These are phyloP conservation scores for Raphanus raphanistrum DNA, from an alignment of 345 rosid species.

Conservation along the genomic window DNA sequence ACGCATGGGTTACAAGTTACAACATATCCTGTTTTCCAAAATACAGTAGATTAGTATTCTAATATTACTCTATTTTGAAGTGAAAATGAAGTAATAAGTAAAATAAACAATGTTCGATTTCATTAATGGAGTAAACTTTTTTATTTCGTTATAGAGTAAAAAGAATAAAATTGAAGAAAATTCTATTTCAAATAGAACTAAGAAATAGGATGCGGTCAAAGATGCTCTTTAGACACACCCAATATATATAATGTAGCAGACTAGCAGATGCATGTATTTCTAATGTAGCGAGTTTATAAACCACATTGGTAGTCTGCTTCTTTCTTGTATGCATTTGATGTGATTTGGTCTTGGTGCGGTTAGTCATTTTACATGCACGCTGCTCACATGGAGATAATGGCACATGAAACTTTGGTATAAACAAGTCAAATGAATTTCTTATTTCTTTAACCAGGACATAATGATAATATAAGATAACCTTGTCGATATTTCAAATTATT, in stretches of 20 bases:
- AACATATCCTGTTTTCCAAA: neutral
- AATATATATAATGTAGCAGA: neutral
- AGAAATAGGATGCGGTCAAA: neutral
- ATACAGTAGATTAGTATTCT: neutral
- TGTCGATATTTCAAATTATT: neutral
- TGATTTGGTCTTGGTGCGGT: conserved; percentile 10
- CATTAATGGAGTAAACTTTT: no score
- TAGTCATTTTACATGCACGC: neutral
- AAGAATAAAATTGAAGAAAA: neutral
- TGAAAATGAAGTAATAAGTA: neutral
- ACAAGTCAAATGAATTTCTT: neutral
- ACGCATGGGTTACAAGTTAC: neutral
- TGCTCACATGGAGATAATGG: neutral
- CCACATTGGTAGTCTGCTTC: neutral
- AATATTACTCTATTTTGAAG: neutral
- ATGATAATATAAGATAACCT: neutral
- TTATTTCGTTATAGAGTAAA: no score
- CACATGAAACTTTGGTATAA: conserved; percentile 5
- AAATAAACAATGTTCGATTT: no score
- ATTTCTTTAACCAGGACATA: neutral
- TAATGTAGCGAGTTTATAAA: neutral
- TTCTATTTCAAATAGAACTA: neutral
- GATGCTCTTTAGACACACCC: neutral
- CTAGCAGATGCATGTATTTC: neutral
- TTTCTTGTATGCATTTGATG: conserved; percentile 3